Evolutionary conservation across 1,284 basidiomycete genomes (phyloP).

Genomic region (Taiwanofungus camphoratus): DNA sequence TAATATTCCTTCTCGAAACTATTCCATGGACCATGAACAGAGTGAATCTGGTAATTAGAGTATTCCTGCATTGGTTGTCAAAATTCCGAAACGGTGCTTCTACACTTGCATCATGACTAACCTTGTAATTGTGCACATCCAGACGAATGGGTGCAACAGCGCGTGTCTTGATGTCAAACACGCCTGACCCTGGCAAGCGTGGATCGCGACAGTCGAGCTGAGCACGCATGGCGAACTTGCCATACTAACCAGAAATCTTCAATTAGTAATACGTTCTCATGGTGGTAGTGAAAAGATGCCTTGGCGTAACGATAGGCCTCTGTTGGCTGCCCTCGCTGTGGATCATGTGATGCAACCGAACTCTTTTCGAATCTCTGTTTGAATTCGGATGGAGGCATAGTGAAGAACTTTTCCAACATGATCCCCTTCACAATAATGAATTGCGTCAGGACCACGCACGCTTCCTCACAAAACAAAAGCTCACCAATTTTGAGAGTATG

Average conservation of each 20-base stretch:
- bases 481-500: conserved; percentile 74
- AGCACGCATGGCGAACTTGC: conserved; percentile 86
- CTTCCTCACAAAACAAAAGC: conserved; percentile 20
- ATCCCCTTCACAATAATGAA: conserved; percentile 54
- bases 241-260: conserved; percentile 40
- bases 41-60: conserved; percentile 70
- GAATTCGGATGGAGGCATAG: conserved; percentile 64
- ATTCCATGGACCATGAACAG: conserved; percentile 54
- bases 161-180: conserved; percentile 96
- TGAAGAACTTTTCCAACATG: conserved; percentile 87
- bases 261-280: background rate
- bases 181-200: conserved; percentile 81
- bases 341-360: conserved; percentile 26
- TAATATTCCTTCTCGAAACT: conserved; percentile 91
- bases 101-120: no score
- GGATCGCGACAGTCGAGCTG: conserved; percentile 87
- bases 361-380: conserved; percentile 49
- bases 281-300: conserved; percentile 33
- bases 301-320: conserved; percentile 84
- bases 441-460: conserved; percentile 1
- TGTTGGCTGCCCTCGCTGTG: conserved; percentile 32
- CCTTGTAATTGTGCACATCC: conserved; percentile 83
- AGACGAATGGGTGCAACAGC: conserved; percentile 82
- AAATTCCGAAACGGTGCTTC: no score
- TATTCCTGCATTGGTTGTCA: conserved; percentile 63